Base-by-base conservation (phyloP, 805 yeast species). In the Cyberlindnera galapagoensis region DNA sequence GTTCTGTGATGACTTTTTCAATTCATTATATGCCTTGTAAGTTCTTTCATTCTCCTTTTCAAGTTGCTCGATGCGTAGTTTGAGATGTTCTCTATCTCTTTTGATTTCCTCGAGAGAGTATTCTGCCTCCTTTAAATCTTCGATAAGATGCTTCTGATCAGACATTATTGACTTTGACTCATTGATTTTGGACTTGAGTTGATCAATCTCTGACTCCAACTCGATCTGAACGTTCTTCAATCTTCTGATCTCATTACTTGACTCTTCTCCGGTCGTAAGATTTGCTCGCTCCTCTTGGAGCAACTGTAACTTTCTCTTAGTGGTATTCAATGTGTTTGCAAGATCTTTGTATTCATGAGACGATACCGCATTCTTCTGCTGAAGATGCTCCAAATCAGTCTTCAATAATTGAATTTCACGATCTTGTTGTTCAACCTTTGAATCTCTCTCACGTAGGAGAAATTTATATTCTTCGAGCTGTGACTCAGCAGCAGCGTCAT, bases 41-140 rank as follows among this genome's bases (percentile, higher is more conserved):
- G 60, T 40, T 5, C 46, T 34, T 9, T 56, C 59, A 28, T 54
- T 58, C 35, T 62, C 63, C 12, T 43, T 46, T 35, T 59, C 60
- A 6, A 59, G 39, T 8, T 51, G 51, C 1, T 56, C 49, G 9
- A 58, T 25, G 25, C 47, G 36, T 6, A 31, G 10, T 29, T 32
- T 33, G 14, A 30, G n/a, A 14, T 38, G 38, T 14, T 40, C 44
- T 16, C 28, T 14, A 16, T 42, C 44, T 12, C 34, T 31, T 14
- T 24, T 38, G 35, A 31, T 40, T 18, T 28, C 51, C 39, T 21
- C 49, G 14, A 36, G 39, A 36, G 9, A 30, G 10, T 40, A 40
- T 7, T 44, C 47, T 6, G 50, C 31, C 3, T 38, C 35, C 18
- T 40, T 44, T 13, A 56, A 22, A 8, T 52, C 56, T 5, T 38